Conservation (phyloP, 2,329 filamentous ascomycete species). For the Colletotrichum sp. region DNA sequence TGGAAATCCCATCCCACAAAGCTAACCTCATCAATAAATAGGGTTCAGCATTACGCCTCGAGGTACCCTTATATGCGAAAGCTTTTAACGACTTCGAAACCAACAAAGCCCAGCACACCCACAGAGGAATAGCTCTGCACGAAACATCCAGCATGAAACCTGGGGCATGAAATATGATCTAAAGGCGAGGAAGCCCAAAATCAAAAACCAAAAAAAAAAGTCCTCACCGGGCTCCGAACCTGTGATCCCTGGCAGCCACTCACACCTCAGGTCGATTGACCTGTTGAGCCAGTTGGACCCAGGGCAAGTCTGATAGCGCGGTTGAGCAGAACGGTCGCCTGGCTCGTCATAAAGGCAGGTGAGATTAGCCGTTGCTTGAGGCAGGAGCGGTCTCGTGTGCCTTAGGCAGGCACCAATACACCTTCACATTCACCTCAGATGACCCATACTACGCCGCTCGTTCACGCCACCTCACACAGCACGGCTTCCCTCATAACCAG, state of each 20-base stretch:
- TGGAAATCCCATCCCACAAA: rapidly evolving
- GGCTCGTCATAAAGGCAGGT: neutral
- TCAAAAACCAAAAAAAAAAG: neutral
- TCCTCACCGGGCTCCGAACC: neutral
- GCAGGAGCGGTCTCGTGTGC: neutral
- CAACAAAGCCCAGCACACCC: neutral
- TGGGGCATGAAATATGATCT: neutral
- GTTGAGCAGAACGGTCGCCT: neutral
- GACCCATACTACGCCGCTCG: neutral
- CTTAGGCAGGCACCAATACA: neutral
- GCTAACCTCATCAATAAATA: rapidly evolving
- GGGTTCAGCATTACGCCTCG: rapidly evolving
- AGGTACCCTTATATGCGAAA: neutral
- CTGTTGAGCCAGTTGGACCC: neutral
- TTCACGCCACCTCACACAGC: neutral
- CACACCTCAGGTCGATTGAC: neutral
- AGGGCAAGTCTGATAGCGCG: neutral
- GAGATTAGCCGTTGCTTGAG: neutral
- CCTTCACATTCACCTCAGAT: neutral
- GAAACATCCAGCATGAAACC: neutral
- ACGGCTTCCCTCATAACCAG: neutral
- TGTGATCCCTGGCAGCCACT: neutral
- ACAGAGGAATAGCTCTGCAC: neutral
- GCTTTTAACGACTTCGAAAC: neutral
- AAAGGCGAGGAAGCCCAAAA: neutral